These are phyloP conservation scores for Mortierella sp. DNA, from an alignment of 371 early-diverging fungal species.

Conservation along the genomic window DNA sequence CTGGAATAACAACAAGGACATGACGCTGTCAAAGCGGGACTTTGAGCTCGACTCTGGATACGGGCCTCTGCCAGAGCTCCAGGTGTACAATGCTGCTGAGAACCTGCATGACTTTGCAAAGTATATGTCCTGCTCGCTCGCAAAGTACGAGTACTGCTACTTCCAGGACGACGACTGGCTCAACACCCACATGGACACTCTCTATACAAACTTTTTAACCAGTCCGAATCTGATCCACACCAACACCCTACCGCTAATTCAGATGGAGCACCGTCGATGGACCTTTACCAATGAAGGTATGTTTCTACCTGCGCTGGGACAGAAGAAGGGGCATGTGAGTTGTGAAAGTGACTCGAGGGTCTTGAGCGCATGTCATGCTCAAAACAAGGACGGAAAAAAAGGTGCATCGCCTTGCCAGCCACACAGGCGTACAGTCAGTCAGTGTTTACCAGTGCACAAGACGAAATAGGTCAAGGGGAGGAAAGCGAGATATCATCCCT, in stretches of 20 bases:
- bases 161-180: conserved; percentile 75
- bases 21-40: conserved; percentile 37
- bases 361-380: not conserved
- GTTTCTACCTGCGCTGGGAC: not conserved
- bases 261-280: conserved; percentile 72
- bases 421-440: too few species aligned
- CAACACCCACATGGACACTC: conserved; percentile 68
- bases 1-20: conserved; percentile 63
- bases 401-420: not conserved
- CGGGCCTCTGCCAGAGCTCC: conserved; percentile 52
- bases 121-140: conserved; percentile 73
- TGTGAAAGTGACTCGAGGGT: not conserved
- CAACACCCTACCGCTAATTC: conserved; percentile 68
- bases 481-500: not conserved
- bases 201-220: conserved; percentile 74
- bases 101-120: conserved; percentile 70
- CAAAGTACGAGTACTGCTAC: conserved; percentile 70
- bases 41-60: conserved; percentile 52
- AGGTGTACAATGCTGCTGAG: conserved; percentile 64
- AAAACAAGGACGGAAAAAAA: not conserved
- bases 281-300: conserved; percentile 69
- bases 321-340: not conserved
- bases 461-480: not conserved
- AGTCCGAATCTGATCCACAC: conserved; percentile 73
- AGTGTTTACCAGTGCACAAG: not conserved